Conservation (phyloP, 164 flowering plant genomes). For the Warburgia ugandensis region DNA sequence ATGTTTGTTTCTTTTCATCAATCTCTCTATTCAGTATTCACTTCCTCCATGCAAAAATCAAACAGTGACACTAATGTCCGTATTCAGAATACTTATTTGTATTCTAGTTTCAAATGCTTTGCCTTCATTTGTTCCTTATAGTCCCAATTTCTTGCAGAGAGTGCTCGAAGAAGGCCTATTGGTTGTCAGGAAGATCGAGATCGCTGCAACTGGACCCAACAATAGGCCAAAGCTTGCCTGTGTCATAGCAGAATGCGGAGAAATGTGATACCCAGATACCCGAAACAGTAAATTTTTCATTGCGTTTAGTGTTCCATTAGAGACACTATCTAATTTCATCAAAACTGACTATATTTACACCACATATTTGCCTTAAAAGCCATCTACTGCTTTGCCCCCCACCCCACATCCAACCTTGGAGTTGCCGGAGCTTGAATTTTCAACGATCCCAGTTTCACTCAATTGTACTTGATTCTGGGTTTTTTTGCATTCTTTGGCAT, state of each 20-base stretch:
- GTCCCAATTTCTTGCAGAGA: slow-evolving; percentile 37
- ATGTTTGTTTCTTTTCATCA: neutral
- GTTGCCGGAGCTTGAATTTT: too few species aligned
- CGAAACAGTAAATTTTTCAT: neutral
- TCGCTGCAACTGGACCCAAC: slow-evolving; percentile 90
- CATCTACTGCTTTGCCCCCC: too few species aligned
- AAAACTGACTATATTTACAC: too few species aligned
- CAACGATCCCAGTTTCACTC: too few species aligned
- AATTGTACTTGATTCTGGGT: too few species aligned
- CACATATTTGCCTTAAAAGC: too few species aligned
- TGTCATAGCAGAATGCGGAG: slow-evolving; percentile 89
- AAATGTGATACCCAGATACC: slow-evolving; percentile 45
- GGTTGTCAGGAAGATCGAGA: slow-evolving; percentile 92
- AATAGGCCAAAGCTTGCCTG: slow-evolving; percentile 87
- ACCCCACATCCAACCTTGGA: too few species aligned
- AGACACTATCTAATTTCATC: too few species aligned
- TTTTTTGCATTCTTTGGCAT: neutral
- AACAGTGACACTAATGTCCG: too few species aligned
- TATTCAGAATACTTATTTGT: neutral
- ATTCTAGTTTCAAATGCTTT: neutral
- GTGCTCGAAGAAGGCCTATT: slow-evolving; percentile 95
- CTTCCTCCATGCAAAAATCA: neutral
- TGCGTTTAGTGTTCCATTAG: too few species aligned
- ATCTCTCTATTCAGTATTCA: too few species aligned
- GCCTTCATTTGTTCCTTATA: neutral